Conservation (phyloP, 2,329 filamentous ascomycete genomes). For the Fonsecaea multimorphosa region DNA sequence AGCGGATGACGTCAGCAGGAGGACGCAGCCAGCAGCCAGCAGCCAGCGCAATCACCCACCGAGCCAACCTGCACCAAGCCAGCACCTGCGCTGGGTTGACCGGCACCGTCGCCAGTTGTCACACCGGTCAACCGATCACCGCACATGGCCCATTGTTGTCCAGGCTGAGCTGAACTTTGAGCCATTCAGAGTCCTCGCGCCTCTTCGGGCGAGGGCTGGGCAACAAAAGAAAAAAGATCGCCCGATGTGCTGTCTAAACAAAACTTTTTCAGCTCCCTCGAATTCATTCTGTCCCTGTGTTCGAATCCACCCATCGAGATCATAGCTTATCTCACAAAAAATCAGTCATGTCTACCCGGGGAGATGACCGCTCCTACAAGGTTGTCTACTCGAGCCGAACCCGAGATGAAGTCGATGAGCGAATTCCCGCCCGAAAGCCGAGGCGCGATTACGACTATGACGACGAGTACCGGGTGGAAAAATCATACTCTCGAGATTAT, state of each 20-base stretch:
- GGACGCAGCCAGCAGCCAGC: background rate
- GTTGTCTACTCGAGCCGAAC: slow-evolving; percentile 33
- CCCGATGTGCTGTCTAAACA: background rate
- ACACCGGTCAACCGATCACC: background rate
- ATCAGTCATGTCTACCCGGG: slow-evolving; percentile 27
- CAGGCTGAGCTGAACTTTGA: background rate
- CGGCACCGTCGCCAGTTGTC: background rate
- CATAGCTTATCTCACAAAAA: background rate
- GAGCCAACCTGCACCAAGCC: too few species aligned
- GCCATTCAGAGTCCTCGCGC: slow-evolving; percentile 2
- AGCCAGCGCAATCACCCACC: background rate
- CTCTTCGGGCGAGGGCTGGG: background rate
- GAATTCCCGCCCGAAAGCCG: slow-evolving; percentile 7
- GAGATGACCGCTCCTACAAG: slow-evolving; percentile 34
- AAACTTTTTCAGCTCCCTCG: background rate
- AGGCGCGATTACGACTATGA: slow-evolving; percentile 28
- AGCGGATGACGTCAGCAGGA: slow-evolving; percentile 1
- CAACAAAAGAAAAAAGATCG: background rate
- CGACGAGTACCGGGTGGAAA: slow-evolving; percentile 22
- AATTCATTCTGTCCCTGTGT: background rate
- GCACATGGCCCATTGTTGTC: background rate
- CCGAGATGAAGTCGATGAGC: slow-evolving; percentile 21
- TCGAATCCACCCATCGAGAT: background rate
- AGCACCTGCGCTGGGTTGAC: too few species aligned
- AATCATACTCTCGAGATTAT: slow-evolving; percentile 25